Conservation (phyloP, 345 rosid genomes). For the Hibiscus tridactylites region DNA sequence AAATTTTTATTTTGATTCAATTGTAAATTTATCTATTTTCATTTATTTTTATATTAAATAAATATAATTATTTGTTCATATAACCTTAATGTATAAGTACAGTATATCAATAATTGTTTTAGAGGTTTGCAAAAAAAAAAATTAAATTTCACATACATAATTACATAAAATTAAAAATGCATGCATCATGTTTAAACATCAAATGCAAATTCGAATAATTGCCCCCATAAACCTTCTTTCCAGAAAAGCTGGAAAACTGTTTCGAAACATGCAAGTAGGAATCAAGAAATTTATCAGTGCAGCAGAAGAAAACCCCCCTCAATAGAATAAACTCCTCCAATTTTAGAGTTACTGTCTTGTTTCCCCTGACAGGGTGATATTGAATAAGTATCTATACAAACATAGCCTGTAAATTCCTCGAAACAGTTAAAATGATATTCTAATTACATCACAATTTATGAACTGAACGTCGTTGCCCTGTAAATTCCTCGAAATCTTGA, state of each 20-base stretch:
- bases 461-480: not conserved
- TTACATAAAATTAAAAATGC: too few relatives aligned
- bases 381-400: not conserved
- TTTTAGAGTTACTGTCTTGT: not conserved
- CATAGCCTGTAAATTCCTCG: not conserved
- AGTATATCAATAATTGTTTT: not conserved
- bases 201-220: too few relatives aligned
- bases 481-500: not conserved
- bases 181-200: too few relatives aligned
- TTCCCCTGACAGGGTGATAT: not conserved
- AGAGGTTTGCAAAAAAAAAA: too few relatives aligned
- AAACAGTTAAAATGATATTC: not conserved
- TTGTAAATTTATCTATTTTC: too few relatives aligned
- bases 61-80: too few relatives aligned
- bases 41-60: too few relatives aligned
- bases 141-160: too few relatives aligned
- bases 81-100: too few relatives aligned
- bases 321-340: not conserved
- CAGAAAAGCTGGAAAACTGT: not conserved
- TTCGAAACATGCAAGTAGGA: not conserved
- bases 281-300: not conserved
- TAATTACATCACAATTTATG: not conserved
- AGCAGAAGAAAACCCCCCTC: not conserved
- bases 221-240: too few relatives aligned
- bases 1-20: too few relatives aligned